Base-by-base conservation (phyloP, 2,329 filamentous ascomycete species). In the Fusarium praegraminearum region DNA sequence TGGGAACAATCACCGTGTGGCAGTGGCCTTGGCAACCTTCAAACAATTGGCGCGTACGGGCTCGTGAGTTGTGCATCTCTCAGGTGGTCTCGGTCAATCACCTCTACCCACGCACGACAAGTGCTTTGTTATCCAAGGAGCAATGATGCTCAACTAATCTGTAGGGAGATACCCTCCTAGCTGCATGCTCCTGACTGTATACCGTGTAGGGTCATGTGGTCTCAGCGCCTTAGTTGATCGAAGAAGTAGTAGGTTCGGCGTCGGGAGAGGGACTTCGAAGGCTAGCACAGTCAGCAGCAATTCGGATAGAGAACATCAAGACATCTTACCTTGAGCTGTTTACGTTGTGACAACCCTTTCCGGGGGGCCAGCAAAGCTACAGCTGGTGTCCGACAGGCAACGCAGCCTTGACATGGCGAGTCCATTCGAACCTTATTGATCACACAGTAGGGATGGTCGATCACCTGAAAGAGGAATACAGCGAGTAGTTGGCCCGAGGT, bases 171-270 rank as follows among this genome's bases (percentile, higher is more conserved):
- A 40, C 12, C 7, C 36, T 22, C 12, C n/a, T 4, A 4, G 12
- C n/a, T 0, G 10, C 5, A 18, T 16, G 3, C 16, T 26, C 12
- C 36, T 3, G 1, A 7, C n/a, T 2, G 3, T 5, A 11, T 9
- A 16, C 18, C 18, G 16, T n/a, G 16, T 28, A 28, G 9, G 9
- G 24, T 18, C 3, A 18, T 26, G 16, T 7, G 5, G 9, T 18
- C n/a, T 43, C 15, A 20, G 20, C 26, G 9, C 11, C 16, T 44
- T 43, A 2, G 15, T 26, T 10, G 22, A 26, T 28, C 22, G 10
- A 11, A 26, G 22, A 12, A 10, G 24, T 11, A 6, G 10, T 5
- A 5, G 24, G 22, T 15, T 26, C 22, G 40, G 22, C 3, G 40
- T 26, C 15, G 40, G 15, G 0, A 11, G 7, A 24, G 40, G 22